Evolutionary conservation across 164 flowering plant species (phyloP).

Genomic region (Aristolochia fimbriata): DNA sequence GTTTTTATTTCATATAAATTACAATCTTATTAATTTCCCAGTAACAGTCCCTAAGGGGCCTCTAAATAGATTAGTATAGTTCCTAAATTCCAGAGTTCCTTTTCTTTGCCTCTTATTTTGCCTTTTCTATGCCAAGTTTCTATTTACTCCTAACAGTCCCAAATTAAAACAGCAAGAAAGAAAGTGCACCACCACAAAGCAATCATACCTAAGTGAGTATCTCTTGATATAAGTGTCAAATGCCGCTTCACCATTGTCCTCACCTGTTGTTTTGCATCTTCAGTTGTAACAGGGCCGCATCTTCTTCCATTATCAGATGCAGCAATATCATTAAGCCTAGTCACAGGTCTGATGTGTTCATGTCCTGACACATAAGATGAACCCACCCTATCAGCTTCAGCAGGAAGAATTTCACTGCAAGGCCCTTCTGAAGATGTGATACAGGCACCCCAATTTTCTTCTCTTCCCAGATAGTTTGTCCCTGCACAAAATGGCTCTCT

Average conservation of each 20-base stretch:
- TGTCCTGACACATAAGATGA: conserved; percentile 5
- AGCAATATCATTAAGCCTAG: conserved; percentile 15
- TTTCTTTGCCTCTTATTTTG: no score
- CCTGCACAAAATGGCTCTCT: conserved; percentile 18
- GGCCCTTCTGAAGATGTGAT: conserved; percentile 12
- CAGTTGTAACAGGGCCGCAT: conserved; percentile 15
- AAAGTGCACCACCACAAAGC: not conserved
- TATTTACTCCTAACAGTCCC: no score
- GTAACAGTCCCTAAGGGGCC: no score
- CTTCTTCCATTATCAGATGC: conserved; percentile 10
- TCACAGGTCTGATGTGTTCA: conserved; percentile 29
- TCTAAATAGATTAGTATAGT: no score
- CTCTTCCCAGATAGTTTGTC: conserved; percentile 18
- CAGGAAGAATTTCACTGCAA: conserved; percentile 15
- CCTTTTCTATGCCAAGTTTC: no score
- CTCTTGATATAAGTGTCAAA: conserved; percentile 32
- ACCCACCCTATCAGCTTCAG: conserved; percentile 19
- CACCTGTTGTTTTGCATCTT: conserved; percentile 32
- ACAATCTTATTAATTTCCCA: no score
- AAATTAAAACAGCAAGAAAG: no score
- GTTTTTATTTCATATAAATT: no score
- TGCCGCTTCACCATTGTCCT: conserved; percentile 36
- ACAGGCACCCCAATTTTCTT: conserved; percentile 17
- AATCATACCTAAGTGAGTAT: conserved; percentile 39
- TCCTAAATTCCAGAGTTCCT: no score